A percentile compares a stretch with the other conserved stretches of the same genome.
These are phyloP conservation scores for Exophiala oligosperma DNA, from an alignment of 2,329 filamentous ascomycete species.

Conservation along the genomic window DNA sequence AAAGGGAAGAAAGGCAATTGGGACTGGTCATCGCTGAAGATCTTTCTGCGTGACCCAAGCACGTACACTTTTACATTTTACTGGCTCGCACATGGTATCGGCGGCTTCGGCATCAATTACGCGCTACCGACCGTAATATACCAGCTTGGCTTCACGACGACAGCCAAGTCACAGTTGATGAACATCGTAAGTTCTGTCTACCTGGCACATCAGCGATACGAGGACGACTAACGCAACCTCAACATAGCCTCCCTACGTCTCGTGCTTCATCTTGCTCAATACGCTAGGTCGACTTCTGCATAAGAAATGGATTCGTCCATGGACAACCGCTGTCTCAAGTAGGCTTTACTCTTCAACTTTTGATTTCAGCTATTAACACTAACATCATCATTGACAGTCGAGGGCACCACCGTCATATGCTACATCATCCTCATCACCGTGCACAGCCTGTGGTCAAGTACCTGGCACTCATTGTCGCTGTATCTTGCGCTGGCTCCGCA, in stretches of 20 bases:
- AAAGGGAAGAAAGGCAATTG: slow-evolving; percentile 11
- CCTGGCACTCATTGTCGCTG: slow-evolving; percentile 19
- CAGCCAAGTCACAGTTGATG: slow-evolving; percentile 45
- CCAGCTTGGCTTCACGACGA: slow-evolving; percentile 44
- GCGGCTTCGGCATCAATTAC: slow-evolving; percentile 43
- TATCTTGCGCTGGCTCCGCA: slow-evolving; percentile 40
- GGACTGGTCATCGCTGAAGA: slow-evolving; percentile 33
- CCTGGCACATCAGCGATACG: not conserved
- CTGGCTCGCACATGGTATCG: slow-evolving; percentile 46
- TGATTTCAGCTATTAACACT: slow-evolving; percentile 8
- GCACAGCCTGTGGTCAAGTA: slow-evolving; percentile 18
- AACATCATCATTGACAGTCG: slow-evolving; percentile 14
- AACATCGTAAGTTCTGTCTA: slow-evolving; percentile 43
- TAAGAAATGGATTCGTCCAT: slow-evolving; percentile 15
- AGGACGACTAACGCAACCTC: not conserved
- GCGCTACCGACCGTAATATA: slow-evolving; percentile 47
- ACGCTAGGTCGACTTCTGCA: slow-evolving; percentile 15
- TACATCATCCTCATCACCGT: slow-evolving; percentile 24
- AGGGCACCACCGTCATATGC: slow-evolving; percentile 18
- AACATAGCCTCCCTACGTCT: slow-evolving; percentile 19
- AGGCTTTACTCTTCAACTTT: slow-evolving; percentile 15
- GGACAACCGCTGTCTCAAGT: slow-evolving; percentile 32
- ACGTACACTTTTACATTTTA: slow-evolving; percentile 40
- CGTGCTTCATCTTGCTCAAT: slow-evolving; percentile 32
- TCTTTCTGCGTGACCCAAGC: slow-evolving; percentile 37